A percentile compares a stretch with the other conserved stretches of the same genome.
These are phyloP conservation scores for Cenchrus fungigraminus DNA, from an alignment of 176 grass and related monocot genomes.

Conservation along the genomic window DNA sequence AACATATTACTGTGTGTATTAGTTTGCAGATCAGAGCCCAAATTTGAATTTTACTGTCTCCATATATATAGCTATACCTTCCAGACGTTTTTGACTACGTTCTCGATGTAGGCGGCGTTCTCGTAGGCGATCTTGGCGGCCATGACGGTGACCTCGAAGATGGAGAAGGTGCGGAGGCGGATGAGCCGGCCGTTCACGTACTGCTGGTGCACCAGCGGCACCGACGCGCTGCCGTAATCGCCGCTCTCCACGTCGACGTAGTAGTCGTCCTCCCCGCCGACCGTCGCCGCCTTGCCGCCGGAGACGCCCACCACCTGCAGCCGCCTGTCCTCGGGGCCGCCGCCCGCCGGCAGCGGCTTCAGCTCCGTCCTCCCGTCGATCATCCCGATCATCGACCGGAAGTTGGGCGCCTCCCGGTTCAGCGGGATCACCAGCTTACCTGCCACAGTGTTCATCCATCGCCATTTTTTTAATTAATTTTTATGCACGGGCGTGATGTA, in stretches of 20 bases:
- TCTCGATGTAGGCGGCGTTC: slow-evolving; percentile 60
- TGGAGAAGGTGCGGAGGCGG: background rate
- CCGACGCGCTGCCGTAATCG: background rate
- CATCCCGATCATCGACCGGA: slow-evolving; percentile 49
- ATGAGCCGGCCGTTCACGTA: background rate
- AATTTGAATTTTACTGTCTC: background rate
- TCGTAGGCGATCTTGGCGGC: slow-evolving; percentile 58
- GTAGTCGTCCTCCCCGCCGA: background rate
- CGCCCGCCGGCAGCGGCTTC: slow-evolving; percentile 8
- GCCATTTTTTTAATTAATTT: background rate
- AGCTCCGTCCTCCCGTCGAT: slow-evolving; percentile 65
- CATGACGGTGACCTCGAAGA: slow-evolving; percentile 53
- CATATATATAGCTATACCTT: slow-evolving; percentile 43
- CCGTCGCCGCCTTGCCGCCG: background rate
- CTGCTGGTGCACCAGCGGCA: slow-evolving; percentile 24
- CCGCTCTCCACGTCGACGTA: slow-evolving; percentile 38
- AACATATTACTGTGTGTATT: no score
- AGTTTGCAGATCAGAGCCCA: background rate
- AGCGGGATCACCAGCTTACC: slow-evolving; percentile 60
- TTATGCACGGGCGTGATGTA: background rate
- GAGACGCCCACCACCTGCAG: slow-evolving; percentile 25
- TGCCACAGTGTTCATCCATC: background rate
- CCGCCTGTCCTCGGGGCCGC: slow-evolving; percentile 8
- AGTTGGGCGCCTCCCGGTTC: slow-evolving; percentile 47
- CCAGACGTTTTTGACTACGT: slow-evolving; percentile 68